Evolutionary conservation across 2,329 filamentous ascomycete species (phyloP), one percentile per base, ranked within the genome.

Genomic region (Aspergillus arachidicola): DNA sequence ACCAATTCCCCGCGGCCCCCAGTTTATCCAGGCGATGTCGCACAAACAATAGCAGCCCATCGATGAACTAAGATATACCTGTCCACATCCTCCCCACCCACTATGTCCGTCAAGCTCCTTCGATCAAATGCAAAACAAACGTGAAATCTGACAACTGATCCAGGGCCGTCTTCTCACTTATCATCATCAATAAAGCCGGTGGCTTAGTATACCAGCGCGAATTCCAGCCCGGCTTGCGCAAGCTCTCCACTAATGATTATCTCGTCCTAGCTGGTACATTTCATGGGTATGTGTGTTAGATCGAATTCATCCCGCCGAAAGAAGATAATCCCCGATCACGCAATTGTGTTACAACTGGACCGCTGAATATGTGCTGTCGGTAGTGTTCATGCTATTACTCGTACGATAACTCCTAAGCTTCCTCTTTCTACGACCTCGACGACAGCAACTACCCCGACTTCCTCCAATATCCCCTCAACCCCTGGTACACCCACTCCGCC

Each of bases 111-210:
- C 6, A 36, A 28, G 23, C n/a, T 38, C 50, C n/a, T n/a, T 55
- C 32, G 51, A 55, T 26, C n/a, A 12, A 12, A 55, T 6, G 12
- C 51, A 19, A 16, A 36, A 54, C n/a, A 6, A 55, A n/a, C n/a
- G n/a, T 19, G 30, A 55, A 55, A 12, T 53, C 30, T 36, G 2
- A 36, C 51, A n/a, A 51, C 2, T n/a, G 21, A 38, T 11, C 23
- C 57, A 98, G 94, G 95, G 92, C 93, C 69, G 91, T 99, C 78
- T 95, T 96, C 79, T 89, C 94, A 63, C 90, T 99, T 75, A 93
- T 98, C 78, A 91, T 99, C 78, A 97, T 99, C 84, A 98, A 97
- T 85, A 99, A 99, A 86, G 94, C 95, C 68, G 95, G 94, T 64
- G 95, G 95, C 72, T 86, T 99, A 59, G 90, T 99, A 80, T 99